Conservation (phyloP, 2,329 filamentous ascomycete genomes). For the Zelopaecilomyces penicillatus region DNA sequence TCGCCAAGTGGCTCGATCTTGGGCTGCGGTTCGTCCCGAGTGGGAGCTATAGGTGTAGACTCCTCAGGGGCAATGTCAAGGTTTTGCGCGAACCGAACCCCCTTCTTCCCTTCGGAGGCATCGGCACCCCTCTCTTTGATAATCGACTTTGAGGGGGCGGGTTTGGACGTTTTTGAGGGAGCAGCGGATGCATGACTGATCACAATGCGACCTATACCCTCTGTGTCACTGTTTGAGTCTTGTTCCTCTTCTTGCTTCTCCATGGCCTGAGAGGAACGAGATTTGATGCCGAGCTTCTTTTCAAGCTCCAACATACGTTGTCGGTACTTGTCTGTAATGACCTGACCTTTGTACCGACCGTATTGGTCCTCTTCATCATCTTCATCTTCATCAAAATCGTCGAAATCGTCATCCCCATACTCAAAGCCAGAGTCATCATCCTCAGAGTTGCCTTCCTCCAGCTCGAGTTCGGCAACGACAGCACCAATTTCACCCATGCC, state of each 20-base stretch:
- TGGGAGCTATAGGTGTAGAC: constrained; percentile 11
- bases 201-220: constrained; percentile 49
- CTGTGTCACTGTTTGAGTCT: constrained; percentile 28
- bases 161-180: constrained; percentile 7
- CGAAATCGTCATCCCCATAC: constrained; percentile 44
- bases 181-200: constrained; percentile 28
- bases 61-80: constrained; percentile 57
- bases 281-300: constrained; percentile 57
- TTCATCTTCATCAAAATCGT: constrained; percentile 43
- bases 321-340: constrained; percentile 67
- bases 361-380: constrained; percentile 68
- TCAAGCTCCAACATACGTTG: constrained; percentile 81
- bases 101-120: constrained; percentile 45
- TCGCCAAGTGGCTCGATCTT: constrained; percentile 43
- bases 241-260: constrained; percentile 37
- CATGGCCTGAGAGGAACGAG: constrained; percentile 47
- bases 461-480: constrained; percentile 82
- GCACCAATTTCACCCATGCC: constrained; percentile 80
- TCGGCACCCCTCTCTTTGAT: constrained; percentile 21
- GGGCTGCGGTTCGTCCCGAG: constrained; percentile 18
- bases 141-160: constrained; percentile 23
- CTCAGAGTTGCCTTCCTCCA: constrained; percentile 62
- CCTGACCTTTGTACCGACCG: constrained; percentile 60
- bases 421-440: constrained; percentile 47
- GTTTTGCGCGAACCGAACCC: constrained; percentile 69